Evolutionary conservation across 2,329 filamentous ascomycete species (phyloP).

Genomic region (Fusarium keratoplasticum): DNA sequence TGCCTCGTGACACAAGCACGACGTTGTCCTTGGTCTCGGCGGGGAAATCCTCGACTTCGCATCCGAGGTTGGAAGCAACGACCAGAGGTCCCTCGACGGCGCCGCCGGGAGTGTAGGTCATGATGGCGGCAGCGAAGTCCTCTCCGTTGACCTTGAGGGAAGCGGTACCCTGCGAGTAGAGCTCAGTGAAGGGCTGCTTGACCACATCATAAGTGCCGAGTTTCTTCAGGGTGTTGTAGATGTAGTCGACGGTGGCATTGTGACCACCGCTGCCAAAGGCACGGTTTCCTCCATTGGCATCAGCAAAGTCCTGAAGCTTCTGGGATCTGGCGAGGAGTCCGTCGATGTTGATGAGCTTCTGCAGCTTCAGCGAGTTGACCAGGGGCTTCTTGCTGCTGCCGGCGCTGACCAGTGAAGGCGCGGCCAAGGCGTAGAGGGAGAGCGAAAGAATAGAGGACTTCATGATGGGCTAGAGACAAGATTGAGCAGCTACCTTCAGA

Average conservation of each 20-base stretch:
- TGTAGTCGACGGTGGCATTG: constrained; percentile 59
- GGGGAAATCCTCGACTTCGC: constrained; percentile 64
- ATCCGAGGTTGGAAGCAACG: constrained; percentile 64
- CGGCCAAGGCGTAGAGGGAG: constrained; percentile 42
- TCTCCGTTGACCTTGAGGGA: constrained; percentile 47
- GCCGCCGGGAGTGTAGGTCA: constrained; percentile 65
- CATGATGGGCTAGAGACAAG: constrained; percentile 31
- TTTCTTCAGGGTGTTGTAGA: constrained; percentile 54
- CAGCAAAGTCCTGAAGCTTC: constrained; percentile 58
- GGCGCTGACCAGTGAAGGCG: constrained; percentile 39
- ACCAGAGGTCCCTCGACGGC: constrained; percentile 56
- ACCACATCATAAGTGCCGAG: constrained; percentile 56
- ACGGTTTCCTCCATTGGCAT: constrained; percentile 56
- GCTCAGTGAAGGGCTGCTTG: constrained; percentile 58
- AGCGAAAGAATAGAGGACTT: constrained; percentile 36
- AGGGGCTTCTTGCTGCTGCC: constrained; percentile 43
- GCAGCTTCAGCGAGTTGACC: constrained; percentile 54
- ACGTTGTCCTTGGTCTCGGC: constrained; percentile 64
- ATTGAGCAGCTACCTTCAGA: constrained; percentile 1
- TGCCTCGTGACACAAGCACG: constrained; percentile 69
- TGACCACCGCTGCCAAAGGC: constrained; percentile 59
- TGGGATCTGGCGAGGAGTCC: constrained; percentile 57
- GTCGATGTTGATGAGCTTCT: constrained; percentile 53
- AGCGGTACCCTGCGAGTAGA: constrained; percentile 49
- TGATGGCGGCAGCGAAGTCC: constrained; percentile 43